Conservation (phyloP, 352 stramenopile species). For the Phytopythium cucurbitacearum region DNA sequence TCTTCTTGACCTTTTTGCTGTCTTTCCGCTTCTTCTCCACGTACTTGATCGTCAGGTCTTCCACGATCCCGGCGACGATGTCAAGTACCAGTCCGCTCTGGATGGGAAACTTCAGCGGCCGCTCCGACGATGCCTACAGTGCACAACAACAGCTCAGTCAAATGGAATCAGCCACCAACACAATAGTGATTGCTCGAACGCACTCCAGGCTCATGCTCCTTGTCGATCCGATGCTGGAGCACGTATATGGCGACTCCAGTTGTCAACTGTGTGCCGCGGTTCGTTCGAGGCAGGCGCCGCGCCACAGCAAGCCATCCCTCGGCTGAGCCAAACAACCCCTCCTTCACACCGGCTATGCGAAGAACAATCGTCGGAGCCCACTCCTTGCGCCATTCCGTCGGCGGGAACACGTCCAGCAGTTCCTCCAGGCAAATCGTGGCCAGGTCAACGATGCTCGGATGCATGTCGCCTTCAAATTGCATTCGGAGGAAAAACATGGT, state of each 20-base stretch:
- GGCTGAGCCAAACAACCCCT: slow-evolving; percentile 78
- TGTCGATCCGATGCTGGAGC: slow-evolving; percentile 77
- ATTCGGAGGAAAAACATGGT: slow-evolving; percentile 86
- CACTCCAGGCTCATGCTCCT: slow-evolving; percentile 38
- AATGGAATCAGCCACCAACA: slow-evolving; percentile 1
- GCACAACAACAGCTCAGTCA: slow-evolving; percentile 1
- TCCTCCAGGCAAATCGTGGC: slow-evolving; percentile 78
- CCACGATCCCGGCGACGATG: slow-evolving; percentile 74
- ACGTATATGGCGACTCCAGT: slow-evolving; percentile 77
- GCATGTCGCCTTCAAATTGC: slow-evolving; percentile 76
- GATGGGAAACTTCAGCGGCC: slow-evolving; percentile 76
- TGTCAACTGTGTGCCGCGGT: slow-evolving; percentile 69
- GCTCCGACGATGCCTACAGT: slow-evolving; percentile 39
- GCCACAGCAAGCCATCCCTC: slow-evolving; percentile 71
- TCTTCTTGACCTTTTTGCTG: slow-evolving; percentile 26
- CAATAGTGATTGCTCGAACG: slow-evolving; percentile 1
- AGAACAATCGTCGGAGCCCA: slow-evolving; percentile 74
- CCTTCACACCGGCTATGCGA: slow-evolving; percentile 65
- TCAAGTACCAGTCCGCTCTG: slow-evolving; percentile 73
- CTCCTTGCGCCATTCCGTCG: slow-evolving; percentile 64
- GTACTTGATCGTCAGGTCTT: slow-evolving; percentile 74
- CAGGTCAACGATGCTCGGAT: slow-evolving; percentile 72
- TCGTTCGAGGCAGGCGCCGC: slow-evolving; percentile 63
- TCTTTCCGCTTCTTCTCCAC: slow-evolving; percentile 48
- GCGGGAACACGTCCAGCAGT: slow-evolving; percentile 68